Percentiles rank a stretch among this genome's conserved stretches.
Conservation (phyloP, 192 early-diverging fungal genomes). For the Podila clonocystis region DNA sequence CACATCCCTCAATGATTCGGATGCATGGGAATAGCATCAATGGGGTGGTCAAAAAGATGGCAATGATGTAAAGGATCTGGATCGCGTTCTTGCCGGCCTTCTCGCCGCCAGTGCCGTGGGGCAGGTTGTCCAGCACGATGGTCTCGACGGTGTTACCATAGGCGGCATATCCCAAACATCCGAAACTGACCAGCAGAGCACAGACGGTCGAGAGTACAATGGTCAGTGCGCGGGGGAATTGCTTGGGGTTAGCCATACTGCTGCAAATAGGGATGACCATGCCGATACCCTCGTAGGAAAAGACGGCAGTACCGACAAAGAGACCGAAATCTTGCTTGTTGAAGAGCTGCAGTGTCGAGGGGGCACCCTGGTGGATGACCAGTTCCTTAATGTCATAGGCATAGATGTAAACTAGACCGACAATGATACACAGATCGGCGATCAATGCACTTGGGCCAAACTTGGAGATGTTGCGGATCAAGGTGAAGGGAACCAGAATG, state of each 20-base stretch:
- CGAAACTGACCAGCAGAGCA: slow-evolving; percentile 75
- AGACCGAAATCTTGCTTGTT: slow-evolving; percentile 51
- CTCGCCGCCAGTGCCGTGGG: slow-evolving; percentile 26
- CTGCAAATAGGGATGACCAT: slow-evolving; percentile 80
- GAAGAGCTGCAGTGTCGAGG: slow-evolving; percentile 66
- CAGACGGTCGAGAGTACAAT: slow-evolving; percentile 77
- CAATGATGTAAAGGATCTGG: slow-evolving; percentile 86
- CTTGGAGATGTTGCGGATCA: slow-evolving; percentile 87
- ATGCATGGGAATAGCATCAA: slow-evolving; percentile 89
- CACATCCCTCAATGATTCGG: slow-evolving; percentile 83
- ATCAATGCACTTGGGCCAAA: slow-evolving; percentile 81
- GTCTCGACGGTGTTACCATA: slow-evolving; percentile 84
- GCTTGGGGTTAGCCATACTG: slow-evolving; percentile 89
- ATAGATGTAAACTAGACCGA: slow-evolving; percentile 81
- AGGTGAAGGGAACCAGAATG: slow-evolving; percentile 81
- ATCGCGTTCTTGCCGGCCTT: slow-evolving; percentile 69
- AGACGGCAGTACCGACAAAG: slow-evolving; percentile 75
- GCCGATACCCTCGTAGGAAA: slow-evolving; percentile 94
- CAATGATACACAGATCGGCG: slow-evolving; percentile 88
- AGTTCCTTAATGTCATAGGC: slow-evolving; percentile 76
- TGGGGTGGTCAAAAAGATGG: slow-evolving; percentile 90
- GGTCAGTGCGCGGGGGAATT: slow-evolving; percentile 80
- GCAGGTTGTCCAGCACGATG: slow-evolving; percentile 86
- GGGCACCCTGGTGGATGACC: slow-evolving; percentile 55
- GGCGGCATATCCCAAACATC: slow-evolving; percentile 81